These are phyloP conservation scores for Penicillium aurantiogriseum DNA, from an alignment of 2,329 filamentous ascomycete species.

Conservation along the genomic window DNA sequence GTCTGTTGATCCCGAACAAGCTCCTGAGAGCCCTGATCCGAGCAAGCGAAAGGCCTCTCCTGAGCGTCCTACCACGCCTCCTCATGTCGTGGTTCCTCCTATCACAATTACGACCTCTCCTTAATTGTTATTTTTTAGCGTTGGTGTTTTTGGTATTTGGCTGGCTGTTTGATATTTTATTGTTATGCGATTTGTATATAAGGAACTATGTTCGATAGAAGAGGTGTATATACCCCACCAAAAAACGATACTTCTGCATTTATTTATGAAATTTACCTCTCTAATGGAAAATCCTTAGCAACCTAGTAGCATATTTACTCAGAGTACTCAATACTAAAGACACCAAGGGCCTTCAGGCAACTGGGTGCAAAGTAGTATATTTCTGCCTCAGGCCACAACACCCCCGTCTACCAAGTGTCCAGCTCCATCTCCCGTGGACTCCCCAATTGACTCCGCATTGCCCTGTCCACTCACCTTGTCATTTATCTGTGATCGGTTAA, in stretches of 20 bases:
- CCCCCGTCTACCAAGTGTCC: constrained; percentile 2
- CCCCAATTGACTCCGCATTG: constrained; percentile 4
- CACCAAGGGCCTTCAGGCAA: background rate
- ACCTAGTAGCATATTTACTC: background rate
- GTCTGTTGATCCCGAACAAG: constrained; percentile 17
- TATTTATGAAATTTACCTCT: background rate
- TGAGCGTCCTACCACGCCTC: constrained; percentile 22
- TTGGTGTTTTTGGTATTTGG: constrained; percentile 1
- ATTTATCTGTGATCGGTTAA: constrained; percentile 25
- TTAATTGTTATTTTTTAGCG: constrained; percentile 15
- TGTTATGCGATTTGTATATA: constrained; percentile 1
- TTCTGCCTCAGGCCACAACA: constrained; percentile 5
- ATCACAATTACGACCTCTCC: constrained; percentile 42
- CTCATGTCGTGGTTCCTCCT: constrained; percentile 33
- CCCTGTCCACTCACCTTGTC: background rate
- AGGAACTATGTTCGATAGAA: background rate
- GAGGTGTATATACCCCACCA: background rate
- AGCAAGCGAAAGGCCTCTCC: constrained; percentile 8
- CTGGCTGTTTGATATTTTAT: background rate
- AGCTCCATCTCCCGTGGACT: constrained; percentile 4
- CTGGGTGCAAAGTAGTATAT: background rate
- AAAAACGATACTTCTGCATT: background rate
- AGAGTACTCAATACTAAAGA: background rate
- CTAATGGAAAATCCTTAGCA: background rate
- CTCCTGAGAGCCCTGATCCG: constrained; percentile 1